Evolutionary conservation across 768 basidiomycete species (phyloP).

Genomic region (Panaeolus cyanescens): DNA sequence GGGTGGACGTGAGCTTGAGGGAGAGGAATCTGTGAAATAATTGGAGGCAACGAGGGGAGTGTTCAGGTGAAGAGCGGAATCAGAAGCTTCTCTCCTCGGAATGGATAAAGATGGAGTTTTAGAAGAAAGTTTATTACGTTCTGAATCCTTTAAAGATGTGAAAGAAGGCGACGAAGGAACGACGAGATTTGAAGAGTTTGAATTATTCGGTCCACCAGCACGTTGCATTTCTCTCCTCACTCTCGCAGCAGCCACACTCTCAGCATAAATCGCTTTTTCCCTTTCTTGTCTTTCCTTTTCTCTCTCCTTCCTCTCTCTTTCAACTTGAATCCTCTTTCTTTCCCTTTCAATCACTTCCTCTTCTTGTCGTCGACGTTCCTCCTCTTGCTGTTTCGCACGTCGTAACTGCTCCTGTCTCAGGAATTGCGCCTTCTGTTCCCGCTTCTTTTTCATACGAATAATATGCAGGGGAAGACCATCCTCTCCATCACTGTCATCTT

Average conservation of each 20-base stretch:
- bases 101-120: constrained; percentile 30
- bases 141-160: constrained; percentile 18
- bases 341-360: constrained; percentile 44
- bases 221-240: constrained; percentile 59
- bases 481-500: constrained; percentile 66
- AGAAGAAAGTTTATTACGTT: constrained; percentile 15
- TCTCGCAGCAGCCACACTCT: constrained; percentile 64
- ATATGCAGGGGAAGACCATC: constrained; percentile 72
- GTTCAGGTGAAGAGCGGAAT: constrained; percentile 36
- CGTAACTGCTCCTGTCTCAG: constrained; percentile 60
- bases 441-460: constrained; percentile 71
- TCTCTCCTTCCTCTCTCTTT: constrained; percentile 49
- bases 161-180: constrained; percentile 30
- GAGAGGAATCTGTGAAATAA: constrained; percentile 43
- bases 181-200: constrained; percentile 5
- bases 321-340: constrained; percentile 48
- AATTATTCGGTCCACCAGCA: constrained; percentile 35
- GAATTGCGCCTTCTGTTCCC: constrained; percentile 72
- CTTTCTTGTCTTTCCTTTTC: constrained; percentile 57
- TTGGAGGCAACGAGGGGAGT: constrained; percentile 23
- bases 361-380: constrained; percentile 45
- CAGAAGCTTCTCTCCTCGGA: constrained; percentile 49
- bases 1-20: constrained; percentile 52
- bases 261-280: constrained; percentile 52
- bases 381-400: constrained; percentile 51